Conservation (phyloP, 2,329 filamentous ascomycete genomes). For the Podosphaera aphanis region DNA sequence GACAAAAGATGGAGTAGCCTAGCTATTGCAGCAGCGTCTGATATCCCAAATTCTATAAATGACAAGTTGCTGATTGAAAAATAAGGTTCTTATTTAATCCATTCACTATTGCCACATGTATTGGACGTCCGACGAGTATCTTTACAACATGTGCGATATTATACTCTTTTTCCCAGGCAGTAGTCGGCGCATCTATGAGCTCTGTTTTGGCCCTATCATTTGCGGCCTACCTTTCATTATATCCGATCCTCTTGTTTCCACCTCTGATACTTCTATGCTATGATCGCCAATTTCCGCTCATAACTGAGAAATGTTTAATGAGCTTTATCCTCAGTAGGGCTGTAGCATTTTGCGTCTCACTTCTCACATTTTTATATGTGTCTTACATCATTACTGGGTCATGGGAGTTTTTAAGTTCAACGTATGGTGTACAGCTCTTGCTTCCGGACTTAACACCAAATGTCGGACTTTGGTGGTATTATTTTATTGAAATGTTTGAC, state of each 20-base stretch:
- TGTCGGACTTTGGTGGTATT: slow-evolving; percentile 97
- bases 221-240: slow-evolving; percentile 78
- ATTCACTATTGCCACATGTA: slow-evolving; percentile 73
- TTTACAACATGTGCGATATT: slow-evolving; percentile 80
- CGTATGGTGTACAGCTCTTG: slow-evolving; percentile 79
- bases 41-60: neutral
- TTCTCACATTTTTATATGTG: slow-evolving; percentile 41
- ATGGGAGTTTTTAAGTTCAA: slow-evolving; percentile 70
- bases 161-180: slow-evolving; percentile 59
- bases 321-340: slow-evolving; percentile 33
- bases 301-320: slow-evolving; percentile 17
- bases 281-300: slow-evolving; percentile 26
- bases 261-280: slow-evolving; percentile 63
- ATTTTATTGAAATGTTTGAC: slow-evolving; percentile 99
- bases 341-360: slow-evolving; percentile 26
- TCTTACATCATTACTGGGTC: slow-evolving; percentile 58
- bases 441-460: slow-evolving; percentile 87
- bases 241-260: slow-evolving; percentile 66
- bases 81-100: slow-evolving; percentile 77
- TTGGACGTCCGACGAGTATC: slow-evolving; percentile 69
- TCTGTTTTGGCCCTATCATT: slow-evolving; percentile 69
- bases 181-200: slow-evolving; percentile 46
- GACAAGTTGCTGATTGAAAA: slow-evolving; percentile 3
- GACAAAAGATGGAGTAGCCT: slow-evolving; percentile 50
- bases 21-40: slow-evolving; percentile 57